Evolutionary conservation across 169 alveolate species (phyloP).

Genomic region (Amoebophrya sp.): DNA sequence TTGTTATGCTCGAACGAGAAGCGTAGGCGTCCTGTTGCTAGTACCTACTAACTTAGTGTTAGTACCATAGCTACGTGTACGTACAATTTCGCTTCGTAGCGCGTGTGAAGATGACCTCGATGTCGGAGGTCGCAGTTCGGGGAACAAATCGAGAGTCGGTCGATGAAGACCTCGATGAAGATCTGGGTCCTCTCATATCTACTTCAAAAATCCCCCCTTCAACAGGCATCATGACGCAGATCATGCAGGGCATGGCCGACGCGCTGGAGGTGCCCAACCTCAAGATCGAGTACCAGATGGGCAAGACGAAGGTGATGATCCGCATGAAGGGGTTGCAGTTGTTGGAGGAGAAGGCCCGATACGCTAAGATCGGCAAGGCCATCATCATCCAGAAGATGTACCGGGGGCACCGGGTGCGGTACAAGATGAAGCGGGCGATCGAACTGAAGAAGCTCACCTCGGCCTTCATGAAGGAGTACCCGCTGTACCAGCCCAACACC

Average conservation of each 20-base stretch:
- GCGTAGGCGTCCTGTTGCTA: too few relatives aligned
- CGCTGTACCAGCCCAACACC: background rate
- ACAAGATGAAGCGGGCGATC: background rate
- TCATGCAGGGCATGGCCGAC: conserved; percentile 66
- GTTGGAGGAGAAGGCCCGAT: background rate
- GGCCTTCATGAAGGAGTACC: background rate
- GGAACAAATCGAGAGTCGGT: too few relatives aligned
- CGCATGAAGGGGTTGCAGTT: background rate
- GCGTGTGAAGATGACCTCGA: background rate
- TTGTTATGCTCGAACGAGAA: too few relatives aligned
- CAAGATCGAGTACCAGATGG: conserved; percentile 67
- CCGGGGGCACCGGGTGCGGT: background rate
- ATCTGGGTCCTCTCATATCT: too few relatives aligned
- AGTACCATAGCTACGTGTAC: too few relatives aligned
- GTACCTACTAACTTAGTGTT: too few relatives aligned
- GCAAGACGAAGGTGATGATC: background rate
- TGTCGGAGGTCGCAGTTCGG: too few relatives aligned
- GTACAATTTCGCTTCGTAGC: too few relatives aligned
- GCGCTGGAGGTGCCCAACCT: conserved; percentile 89
- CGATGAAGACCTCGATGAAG: too few relatives aligned
- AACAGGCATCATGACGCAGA: conserved; percentile 1
- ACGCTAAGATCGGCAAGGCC: background rate
- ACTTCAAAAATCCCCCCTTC: too few relatives aligned
- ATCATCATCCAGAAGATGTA: background rate
- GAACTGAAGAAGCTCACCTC: background rate